Percentiles rank a stretch among this genome's conserved stretches.
These are phyloP conservation scores for Plantago ovata DNA, from an alignment of 257 asterid genomes.

Conservation along the genomic window DNA sequence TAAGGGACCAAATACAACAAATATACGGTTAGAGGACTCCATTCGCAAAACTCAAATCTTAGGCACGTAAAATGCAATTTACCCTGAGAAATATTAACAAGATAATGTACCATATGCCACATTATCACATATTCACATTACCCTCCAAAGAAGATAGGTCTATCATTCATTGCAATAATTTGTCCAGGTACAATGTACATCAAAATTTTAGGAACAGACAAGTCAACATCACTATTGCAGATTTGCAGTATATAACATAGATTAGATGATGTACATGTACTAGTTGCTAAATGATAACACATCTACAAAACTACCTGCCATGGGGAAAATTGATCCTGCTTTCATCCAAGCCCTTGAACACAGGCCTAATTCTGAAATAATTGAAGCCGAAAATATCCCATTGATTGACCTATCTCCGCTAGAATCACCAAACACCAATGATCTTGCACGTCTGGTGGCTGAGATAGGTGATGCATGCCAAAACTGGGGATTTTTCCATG, in stretches of 20 bases:
- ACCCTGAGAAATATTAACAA: neutral
- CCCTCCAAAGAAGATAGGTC: conserved; percentile 1
- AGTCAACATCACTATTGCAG: no score
- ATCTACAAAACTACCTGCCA: conserved; percentile 17
- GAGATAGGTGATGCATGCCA: conserved; percentile 38
- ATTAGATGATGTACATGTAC: neutral
- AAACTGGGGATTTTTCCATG: conserved; percentile 60
- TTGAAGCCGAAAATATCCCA: conserved; percentile 38
- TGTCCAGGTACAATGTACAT: conserved; percentile 8
- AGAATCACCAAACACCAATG: conserved; percentile 9
- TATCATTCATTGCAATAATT: neutral
- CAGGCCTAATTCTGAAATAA: conserved; percentile 33
- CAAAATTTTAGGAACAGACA: neutral
- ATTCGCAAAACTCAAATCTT: no score
- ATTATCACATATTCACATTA: neutral
- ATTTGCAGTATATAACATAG: neutral
- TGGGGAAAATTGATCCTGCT: conserved; percentile 29
- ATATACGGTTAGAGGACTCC: no score
- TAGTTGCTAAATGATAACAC: no score
- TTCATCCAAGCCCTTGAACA: conserved; percentile 37
- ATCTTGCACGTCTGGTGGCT: conserved; percentile 17
- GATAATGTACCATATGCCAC: neutral
- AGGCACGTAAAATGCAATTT: neutral
- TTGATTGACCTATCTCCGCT: conserved; percentile 36
- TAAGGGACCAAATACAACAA: no score